Evolutionary conservation across 805 yeast species (phyloP).

Genomic region (Candida nitratophila): DNA sequence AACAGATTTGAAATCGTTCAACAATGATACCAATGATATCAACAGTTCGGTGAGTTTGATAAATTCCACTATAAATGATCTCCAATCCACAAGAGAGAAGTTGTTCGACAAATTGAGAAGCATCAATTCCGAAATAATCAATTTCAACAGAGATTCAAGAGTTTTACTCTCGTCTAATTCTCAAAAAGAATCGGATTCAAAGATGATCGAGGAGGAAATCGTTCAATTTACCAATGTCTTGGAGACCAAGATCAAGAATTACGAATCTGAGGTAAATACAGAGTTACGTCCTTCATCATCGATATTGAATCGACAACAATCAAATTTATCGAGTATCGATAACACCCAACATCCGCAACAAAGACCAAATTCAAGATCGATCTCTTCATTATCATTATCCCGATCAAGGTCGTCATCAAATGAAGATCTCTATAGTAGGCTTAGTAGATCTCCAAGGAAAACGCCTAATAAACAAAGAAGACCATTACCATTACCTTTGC

Average conservation of each 20-base stretch:
- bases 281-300: too few species aligned
- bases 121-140: background rate
- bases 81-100: background rate
- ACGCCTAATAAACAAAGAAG: background rate
- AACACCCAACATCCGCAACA: too few species aligned
- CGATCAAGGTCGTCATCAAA: background rate
- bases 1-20: background rate
- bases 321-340: too few species aligned
- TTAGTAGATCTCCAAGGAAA: conserved; percentile 1
- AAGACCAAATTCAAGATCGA: background rate
- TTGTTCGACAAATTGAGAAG: background rate
- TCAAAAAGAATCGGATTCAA: background rate
- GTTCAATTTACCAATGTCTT: background rate
- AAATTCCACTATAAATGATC: background rate
- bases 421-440: conserved; percentile 1
- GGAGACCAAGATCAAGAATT: background rate
- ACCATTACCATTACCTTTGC: background rate
- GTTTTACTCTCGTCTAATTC: background rate
- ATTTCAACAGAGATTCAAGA: background rate
- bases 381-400: background rate
- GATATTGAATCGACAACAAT: too few species aligned
- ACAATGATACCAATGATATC: background rate
- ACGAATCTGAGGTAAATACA: background rate
- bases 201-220: background rate
- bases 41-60: background rate